Base-by-base conservation (phyloP, 768 basidiomycete species). In the Tephrocybe sp. region DNA sequence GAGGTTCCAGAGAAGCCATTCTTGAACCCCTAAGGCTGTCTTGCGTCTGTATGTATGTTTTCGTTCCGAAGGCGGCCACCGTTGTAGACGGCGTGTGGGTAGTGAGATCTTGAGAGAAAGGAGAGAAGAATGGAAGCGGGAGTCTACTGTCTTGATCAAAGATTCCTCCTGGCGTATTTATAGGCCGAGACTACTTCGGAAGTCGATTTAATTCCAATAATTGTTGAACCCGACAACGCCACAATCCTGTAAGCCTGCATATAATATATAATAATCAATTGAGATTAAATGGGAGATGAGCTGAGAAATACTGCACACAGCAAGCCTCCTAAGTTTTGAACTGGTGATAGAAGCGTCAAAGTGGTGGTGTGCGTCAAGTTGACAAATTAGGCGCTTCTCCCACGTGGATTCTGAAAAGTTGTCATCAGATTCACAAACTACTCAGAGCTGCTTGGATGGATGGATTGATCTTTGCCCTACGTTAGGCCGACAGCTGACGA, bases 1-100 rank as follows among this genome's bases (percentile, higher is more conserved):
- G 58, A 25, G 49, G 56, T 48, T 61, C 58, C 1, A 58, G 53
- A 24, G 58, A 52, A 48, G 59, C 48, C 56, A 60, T 60, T 28
- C 21, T 49, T 37, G 12, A 21, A 20, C 23, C 18, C n/a, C n/a
- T n/a, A n/a, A n/a, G 23, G n/a, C 34, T 18, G 17, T 46, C 10
- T 28, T 46, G 21, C 12, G 24, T 48, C 21, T 25, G n/a, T 36
- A 32, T 6, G 38, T 17, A 43, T 39, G 9, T 40, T 15, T 53
- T 51, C n/a, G 39, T 5, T 14, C 48, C 24, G 48, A 30, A 11
- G 28, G 11, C 28, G 28, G 48, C 46, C 39, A 40, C 49, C 30
- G 45, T 34, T 21, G 39, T 30, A 15, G 40, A 8, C 6, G 25
- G 33, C 12, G 47, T 32, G 17, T 33, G 48, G 14, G 17, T 15